A percentile compares a stretch with the other conserved stretches of the same genome.
Conservation (phyloP, 208 protist genomes). For the Acanthamoeba rhysodes region DNA sequence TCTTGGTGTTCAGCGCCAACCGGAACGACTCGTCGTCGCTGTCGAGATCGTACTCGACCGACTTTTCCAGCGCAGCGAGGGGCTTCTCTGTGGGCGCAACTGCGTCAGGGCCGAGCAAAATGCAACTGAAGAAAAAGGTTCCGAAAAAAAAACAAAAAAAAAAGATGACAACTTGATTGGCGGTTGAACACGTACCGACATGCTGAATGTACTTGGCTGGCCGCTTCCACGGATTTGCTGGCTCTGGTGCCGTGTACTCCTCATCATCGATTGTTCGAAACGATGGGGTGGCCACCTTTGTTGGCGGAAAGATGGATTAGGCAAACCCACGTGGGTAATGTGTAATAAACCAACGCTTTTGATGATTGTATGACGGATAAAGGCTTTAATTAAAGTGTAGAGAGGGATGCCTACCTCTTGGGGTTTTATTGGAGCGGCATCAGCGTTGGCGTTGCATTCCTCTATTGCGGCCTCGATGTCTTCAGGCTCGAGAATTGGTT, state of each 20-base stretch:
- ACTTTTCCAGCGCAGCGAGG: background rate
- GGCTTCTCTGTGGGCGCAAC: background rate
- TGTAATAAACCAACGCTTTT: background rate
- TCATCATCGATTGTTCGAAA: background rate
- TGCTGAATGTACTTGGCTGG: constrained; percentile 2
- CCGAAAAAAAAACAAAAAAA: background rate
- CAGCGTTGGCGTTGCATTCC: background rate
- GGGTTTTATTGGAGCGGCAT: background rate
- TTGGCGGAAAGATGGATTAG: background rate
- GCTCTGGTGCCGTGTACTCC: background rate
- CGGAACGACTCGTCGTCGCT: constrained; percentile 20
- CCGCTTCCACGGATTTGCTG: constrained; percentile 7
- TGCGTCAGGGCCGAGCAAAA: too few species aligned
- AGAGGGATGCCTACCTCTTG: constrained; percentile 3
- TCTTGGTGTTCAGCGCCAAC: constrained; percentile 4
- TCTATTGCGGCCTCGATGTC: background rate
- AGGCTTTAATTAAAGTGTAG: background rate
- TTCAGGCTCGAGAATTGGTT: background rate
- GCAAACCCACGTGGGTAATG: too few species aligned
- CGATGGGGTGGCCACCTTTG: constrained; percentile 8
- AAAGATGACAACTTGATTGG: background rate
- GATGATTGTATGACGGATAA: background rate
- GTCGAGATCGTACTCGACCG: constrained; percentile 34
- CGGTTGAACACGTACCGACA: background rate
- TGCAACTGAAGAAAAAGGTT: background rate